phyloP scores from a whole-genome alignment of 495 filamentous ascomycete genomes.

The Thermothielavioides terrestris region DNA sequence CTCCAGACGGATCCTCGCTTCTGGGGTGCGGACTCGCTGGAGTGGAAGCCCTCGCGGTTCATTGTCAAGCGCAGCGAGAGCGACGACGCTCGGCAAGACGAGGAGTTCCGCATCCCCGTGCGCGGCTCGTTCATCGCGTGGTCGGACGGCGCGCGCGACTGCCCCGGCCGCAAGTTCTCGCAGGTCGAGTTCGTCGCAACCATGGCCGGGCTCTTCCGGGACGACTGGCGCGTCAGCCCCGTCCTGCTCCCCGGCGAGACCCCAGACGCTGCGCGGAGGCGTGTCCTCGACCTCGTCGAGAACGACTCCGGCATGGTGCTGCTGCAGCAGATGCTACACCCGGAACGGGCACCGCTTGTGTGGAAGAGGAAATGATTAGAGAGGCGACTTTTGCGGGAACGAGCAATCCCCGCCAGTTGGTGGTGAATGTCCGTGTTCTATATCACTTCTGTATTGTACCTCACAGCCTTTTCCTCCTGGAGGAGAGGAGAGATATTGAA shows the following conservation, averaged over 20 bases:
- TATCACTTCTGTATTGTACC: too few species aligned
- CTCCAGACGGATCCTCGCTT: constrained; percentile 19
- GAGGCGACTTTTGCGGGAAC: too few species aligned
- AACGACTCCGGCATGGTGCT: background rate
- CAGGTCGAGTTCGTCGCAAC: constrained; percentile 48
- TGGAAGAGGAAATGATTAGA: background rate
- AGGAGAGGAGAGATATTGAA: too few species aligned
- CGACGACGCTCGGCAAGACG: background rate
- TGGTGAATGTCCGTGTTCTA: too few species aligned
- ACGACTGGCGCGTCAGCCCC: constrained; percentile 25
- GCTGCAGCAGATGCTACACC: background rate
- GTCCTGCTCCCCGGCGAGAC: constrained; percentile 23
- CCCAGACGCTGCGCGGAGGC: constrained; percentile 19
- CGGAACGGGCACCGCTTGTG: background rate
- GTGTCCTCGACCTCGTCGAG: constrained; percentile 2
- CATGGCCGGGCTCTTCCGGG: constrained; percentile 35
- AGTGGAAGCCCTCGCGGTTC: constrained; percentile 30
- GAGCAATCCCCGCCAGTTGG: too few species aligned
- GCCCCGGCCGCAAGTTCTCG: constrained; percentile 44
- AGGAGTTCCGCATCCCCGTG: constrained; percentile 25
- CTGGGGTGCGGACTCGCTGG: constrained; percentile 25
- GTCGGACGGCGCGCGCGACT: constrained; percentile 40
- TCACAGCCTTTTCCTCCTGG: too few species aligned
- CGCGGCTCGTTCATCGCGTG: constrained; percentile 40
- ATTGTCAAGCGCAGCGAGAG: constrained; percentile 10